These are phyloP conservation scores for Serendipita vermifera DNA, from an alignment of 768 basidiomycete genomes.

Conservation along the genomic window DNA sequence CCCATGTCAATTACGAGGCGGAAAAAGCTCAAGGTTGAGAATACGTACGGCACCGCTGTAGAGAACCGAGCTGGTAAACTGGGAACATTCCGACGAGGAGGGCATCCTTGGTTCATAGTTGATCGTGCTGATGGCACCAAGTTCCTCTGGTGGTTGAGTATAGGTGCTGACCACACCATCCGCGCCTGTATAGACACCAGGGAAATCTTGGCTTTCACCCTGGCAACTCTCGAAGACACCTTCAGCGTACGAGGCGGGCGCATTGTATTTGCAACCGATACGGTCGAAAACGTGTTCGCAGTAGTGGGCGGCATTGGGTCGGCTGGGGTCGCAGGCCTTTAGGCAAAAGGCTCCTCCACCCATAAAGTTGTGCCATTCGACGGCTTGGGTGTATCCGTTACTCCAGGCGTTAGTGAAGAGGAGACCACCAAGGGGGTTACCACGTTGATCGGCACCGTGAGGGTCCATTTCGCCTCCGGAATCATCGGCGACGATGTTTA, in stretches of 20 bases:
- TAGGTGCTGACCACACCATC: conserved; percentile 23
- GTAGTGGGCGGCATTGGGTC: conserved; percentile 34
- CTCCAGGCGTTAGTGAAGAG: conserved; percentile 45
- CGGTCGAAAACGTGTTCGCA: conserved; percentile 66
- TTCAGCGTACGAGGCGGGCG: conserved; percentile 48
- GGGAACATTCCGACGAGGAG: conserved; percentile 17
- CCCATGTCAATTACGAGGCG: too few relatives aligned
- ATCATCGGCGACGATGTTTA: conserved; percentile 20
- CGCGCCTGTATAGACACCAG: conserved; percentile 32
- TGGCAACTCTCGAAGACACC: conserved; percentile 52
- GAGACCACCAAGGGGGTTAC: conserved; percentile 66
- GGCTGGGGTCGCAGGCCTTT: conserved; percentile 54
- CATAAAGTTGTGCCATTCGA: conserved; percentile 65
- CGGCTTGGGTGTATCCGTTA: conserved; percentile 33
- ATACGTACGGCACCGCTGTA: conserved; percentile 14
- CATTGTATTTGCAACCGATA: conserved; percentile 63
- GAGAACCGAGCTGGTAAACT: conserved; percentile 17
- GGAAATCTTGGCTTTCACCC: conserved; percentile 47
- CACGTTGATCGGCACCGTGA: conserved; percentile 37
- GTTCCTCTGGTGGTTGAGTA: conserved; percentile 18
- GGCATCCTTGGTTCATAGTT: conserved; percentile 26
- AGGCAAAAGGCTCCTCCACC: conserved; percentile 53
- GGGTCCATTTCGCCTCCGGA: conserved; percentile 22
- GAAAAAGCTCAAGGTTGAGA: too few relatives aligned
- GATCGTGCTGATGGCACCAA: conserved; percentile 30